Percentiles rank a stretch among this genome's conserved stretches.
phyloP scores from a whole-genome alignment of 2,329 filamentous ascomycete genomes.

The Penicillium capsulatum region DNA sequence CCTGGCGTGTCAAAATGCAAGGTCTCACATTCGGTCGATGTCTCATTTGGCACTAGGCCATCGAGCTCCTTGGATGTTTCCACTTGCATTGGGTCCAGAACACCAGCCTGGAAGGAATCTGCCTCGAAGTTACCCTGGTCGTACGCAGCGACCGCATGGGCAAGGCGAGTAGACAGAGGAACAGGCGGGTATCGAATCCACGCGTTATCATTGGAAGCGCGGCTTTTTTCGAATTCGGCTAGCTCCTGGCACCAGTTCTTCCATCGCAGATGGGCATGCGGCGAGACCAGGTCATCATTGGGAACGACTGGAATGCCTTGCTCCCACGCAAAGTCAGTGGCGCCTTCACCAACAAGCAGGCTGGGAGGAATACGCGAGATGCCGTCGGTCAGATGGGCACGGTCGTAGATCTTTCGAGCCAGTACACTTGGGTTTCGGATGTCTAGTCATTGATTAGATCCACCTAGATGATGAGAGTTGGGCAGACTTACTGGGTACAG shows the following conservation, averaged over 20 bases:
- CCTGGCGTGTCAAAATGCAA: no score
- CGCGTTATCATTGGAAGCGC: slow-evolving; percentile 49
- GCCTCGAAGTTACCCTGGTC: no score
- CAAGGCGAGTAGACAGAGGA: slow-evolving; percentile 18
- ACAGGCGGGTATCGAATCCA: slow-evolving; percentile 24
- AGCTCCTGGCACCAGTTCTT: slow-evolving; percentile 63
- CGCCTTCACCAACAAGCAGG: slow-evolving; percentile 79
- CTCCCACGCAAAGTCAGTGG: slow-evolving; percentile 77
- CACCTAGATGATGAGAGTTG: not conserved
- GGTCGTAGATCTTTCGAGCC: slow-evolving; percentile 76
- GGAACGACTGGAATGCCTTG: slow-evolving; percentile 69
- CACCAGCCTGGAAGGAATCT: no score
- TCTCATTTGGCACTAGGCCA: no score
- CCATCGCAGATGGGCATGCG: slow-evolving; percentile 73
- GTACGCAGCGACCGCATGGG: no score
- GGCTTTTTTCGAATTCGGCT: slow-evolving; percentile 19
- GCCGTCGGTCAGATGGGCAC: slow-evolving; percentile 70
- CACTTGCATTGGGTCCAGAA: no score
- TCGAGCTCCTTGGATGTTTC: no score
- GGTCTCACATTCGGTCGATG: no score
- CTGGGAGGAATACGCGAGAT: slow-evolving; percentile 89
- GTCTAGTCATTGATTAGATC: slow-evolving; percentile 19
- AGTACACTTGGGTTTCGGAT: slow-evolving; percentile 89
- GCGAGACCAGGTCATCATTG: slow-evolving; percentile 74
- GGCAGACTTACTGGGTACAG: slow-evolving; percentile 69